Base-by-base conservation (phyloP, 176 grass and related monocot species). In the Aegilops longissima region DNA sequence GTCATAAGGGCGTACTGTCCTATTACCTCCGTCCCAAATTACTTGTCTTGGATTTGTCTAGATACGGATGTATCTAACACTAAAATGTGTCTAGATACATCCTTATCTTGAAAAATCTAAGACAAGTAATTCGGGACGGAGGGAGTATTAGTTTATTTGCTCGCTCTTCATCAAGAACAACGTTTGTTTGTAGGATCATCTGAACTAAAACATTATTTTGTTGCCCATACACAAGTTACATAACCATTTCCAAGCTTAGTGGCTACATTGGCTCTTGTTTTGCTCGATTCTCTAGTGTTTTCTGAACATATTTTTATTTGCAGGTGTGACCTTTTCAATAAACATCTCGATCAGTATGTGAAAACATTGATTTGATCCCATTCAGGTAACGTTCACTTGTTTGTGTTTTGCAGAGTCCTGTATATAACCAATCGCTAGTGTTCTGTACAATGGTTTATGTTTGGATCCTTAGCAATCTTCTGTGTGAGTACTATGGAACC, bases 261-360 rank as follows among this genome's bases (percentile, higher is more conserved):
- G 20, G 17, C 18, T 67, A 44, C 2, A 6, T 44, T 78, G 6
- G 62, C 21, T 80, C 1, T 70, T 88, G 12, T 63, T 49, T 63
- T 31, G 8, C 17, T 80, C 56, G 5, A 1, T 71, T 70, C 14
- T 66, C 33, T 88, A 82, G 25, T 71, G 21, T 71, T 79, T 29
- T 38, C 34, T 54, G 21, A 80, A 25, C 61, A 73, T 61, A 33
- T 1, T 79, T 62, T 51, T 66, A 29, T 82, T 45, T 87, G 51
- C 85, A 94, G 92, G 80, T 94, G 89, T 81, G 92, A 91, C 38
- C 89, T 94, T 69, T 94, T 94, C 86, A 94, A 82, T 72, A 94
- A 94, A 77, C 89, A 94, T 81, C 92, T 91, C 3, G 92, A 94
- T 87, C 89, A 87, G 70, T 94, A 94, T 68, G 89, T 87, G 66